Conservation (phyloP, 2,329 filamentous ascomycete genomes). For the Ascochyta koolunga region DNA sequence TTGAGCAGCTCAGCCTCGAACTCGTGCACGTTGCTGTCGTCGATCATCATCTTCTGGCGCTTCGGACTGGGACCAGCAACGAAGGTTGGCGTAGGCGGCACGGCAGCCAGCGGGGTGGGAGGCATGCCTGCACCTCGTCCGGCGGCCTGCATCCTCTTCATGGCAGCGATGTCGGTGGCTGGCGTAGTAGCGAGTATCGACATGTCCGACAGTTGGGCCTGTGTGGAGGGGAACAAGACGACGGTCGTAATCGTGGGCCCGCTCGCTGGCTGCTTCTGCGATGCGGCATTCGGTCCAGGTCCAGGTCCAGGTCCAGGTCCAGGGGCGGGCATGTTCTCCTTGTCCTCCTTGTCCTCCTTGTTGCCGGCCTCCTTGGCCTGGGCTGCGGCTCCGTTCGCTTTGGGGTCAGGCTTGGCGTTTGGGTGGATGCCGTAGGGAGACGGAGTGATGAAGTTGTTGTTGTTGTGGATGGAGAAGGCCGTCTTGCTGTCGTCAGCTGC, state of each 20-base stretch:
- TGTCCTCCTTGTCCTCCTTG: slow-evolving; percentile 52
- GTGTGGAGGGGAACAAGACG: slow-evolving; percentile 82
- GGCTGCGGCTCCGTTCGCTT: slow-evolving; percentile 30
- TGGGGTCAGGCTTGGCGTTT: slow-evolving; percentile 32
- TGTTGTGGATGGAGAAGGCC: slow-evolving; percentile 89
- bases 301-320: no score
- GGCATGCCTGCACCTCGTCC: slow-evolving; percentile 61
- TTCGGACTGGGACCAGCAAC: slow-evolving; percentile 71
- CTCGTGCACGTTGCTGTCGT: slow-evolving; percentile 72
- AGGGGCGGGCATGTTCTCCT: slow-evolving; percentile 64
- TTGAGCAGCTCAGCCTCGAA: slow-evolving; percentile 79
- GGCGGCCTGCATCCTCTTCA: slow-evolving; percentile 56
- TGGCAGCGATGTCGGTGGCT: slow-evolving; percentile 55
- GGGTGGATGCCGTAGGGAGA: slow-evolving; percentile 82
- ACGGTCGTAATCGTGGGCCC: slow-evolving; percentile 70
- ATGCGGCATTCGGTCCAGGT: slow-evolving; percentile 50
- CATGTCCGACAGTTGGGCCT: slow-evolving; percentile 77
- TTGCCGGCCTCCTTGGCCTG: slow-evolving; percentile 27
- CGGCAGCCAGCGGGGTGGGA: slow-evolving; percentile 64
- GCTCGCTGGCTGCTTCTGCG: slow-evolving; percentile 52
- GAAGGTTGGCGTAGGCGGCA: slow-evolving; percentile 64
- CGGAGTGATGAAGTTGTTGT: slow-evolving; percentile 87
- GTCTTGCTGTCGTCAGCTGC: slow-evolving; percentile 65
- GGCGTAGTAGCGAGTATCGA: slow-evolving; percentile 77
- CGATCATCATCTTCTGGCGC: slow-evolving; percentile 74